Evolutionary conservation across 2,329 filamentous ascomycete species (phyloP), one percentile per base, ranked within the genome.

Genomic region (Fusarium illudens): DNA sequence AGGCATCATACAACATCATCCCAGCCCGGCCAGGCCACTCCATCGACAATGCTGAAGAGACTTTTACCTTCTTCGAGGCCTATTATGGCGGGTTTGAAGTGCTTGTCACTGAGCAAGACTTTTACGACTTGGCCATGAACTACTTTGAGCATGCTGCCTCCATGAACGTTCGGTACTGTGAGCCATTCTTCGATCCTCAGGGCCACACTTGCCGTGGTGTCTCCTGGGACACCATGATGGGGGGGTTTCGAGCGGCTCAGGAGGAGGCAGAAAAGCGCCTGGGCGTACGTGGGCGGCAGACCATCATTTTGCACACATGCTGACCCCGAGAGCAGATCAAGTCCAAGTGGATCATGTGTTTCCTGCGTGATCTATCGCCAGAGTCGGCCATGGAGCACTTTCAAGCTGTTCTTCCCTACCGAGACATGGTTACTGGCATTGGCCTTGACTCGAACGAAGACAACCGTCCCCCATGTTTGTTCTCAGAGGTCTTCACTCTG

Each of bases 111-210:
- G 79, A 84, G 19, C 78, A 82, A 15, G 92, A 94, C 78, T 94
- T 92, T 74, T 89, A 91, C 73, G 86, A 86, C 57, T 83, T 94
- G 7, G 90, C 90, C 5, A 90, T 87, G 81, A 85, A 86, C 65
- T 94, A 94, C 79, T 91, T 93, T 75, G 72, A 82, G 22, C 85
- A 84, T 54, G 91, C 89, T 4, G 83, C 87, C 20, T 77, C 80
- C 2, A 86, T 92, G 68, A 87, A 87, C 42, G 88, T 93, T 2
- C 83, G 86, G 27, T 91, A 94, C 72, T 89, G 89, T 11, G 91
- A 94, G 76, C 84, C 92, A 51, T 94, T 93, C 79, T 94, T 94
- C 78, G 92, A 94, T 75, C 91, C 91, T 0, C 91, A 94, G 75
- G 90, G 89, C 0, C 92, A 94, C 77, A 84, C 88, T 2, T 79